These are phyloP conservation scores for Colletotrichum sp. DNA, from an alignment of 2,329 filamentous ascomycete species.

Conservation along the genomic window DNA sequence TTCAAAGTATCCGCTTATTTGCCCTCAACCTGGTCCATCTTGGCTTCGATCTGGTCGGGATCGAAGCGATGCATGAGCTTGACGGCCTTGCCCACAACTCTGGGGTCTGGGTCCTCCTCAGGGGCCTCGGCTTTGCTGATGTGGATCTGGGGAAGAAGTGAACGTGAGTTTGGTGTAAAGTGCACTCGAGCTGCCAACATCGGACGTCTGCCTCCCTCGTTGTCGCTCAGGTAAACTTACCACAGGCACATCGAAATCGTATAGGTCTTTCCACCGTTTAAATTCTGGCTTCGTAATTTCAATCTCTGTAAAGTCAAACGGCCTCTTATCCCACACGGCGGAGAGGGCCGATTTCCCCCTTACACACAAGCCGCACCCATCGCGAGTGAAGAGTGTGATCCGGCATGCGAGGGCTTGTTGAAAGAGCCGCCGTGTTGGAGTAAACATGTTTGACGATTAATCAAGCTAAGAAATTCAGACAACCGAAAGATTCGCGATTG, in stretches of 20 bases:
- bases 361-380: slow-evolving; percentile 74
- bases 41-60: slow-evolving; percentile 65
- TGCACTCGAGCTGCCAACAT: not conserved
- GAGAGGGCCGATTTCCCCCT: slow-evolving; percentile 73
- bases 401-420: slow-evolving; percentile 52
- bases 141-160: slow-evolving; percentile 52
- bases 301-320: slow-evolving; percentile 73
- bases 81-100: slow-evolving; percentile 61
- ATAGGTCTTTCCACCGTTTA: slow-evolving; percentile 72
- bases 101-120: slow-evolving; percentile 58
- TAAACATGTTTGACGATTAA: slow-evolving; percentile 47
- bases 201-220: not conserved
- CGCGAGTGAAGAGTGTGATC: slow-evolving; percentile 78
- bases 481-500: not conserved
- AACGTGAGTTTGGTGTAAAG: not conserved
- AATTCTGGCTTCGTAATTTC: slow-evolving; percentile 70
- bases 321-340: slow-evolving; percentile 68
- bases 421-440: slow-evolving; percentile 50
- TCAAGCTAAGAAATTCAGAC: not conserved
- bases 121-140: slow-evolving; percentile 62
- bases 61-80: slow-evolving; percentile 84
- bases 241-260: slow-evolving; percentile 84
- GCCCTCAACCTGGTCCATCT: slow-evolving; percentile 68
- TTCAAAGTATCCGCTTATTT: not conserved
- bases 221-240: slow-evolving; percentile 49